A percentile compares a stretch with the other conserved stretches of the same genome.
These are phyloP conservation scores for Poa annua DNA, from an alignment of 176 grass and related monocot species.

Conservation along the genomic window DNA sequence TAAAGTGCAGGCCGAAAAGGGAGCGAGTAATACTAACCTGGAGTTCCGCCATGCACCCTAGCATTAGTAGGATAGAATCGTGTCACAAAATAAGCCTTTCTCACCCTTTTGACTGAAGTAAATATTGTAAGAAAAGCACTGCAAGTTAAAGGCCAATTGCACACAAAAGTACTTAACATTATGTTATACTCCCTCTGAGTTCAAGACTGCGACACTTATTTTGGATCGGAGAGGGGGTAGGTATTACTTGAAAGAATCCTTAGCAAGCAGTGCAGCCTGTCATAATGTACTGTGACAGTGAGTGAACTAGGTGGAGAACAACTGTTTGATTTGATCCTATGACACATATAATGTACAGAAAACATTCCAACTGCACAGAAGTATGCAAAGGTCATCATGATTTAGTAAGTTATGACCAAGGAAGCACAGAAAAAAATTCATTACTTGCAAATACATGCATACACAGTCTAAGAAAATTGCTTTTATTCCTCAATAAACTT, in stretches of 20 bases:
- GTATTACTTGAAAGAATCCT: not conserved
- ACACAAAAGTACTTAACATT: not conserved
- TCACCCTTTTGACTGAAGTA: not conserved
- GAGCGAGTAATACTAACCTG: not conserved
- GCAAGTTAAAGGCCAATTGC: not conserved
- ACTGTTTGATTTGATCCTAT: not conserved
- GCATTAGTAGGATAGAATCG: not conserved
- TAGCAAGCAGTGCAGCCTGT: not conserved
- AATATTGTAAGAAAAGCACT: not conserved
- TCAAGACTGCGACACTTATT: too few species aligned
- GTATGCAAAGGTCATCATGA: not conserved
- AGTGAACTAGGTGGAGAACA: not conserved
- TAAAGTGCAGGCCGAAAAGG: not conserved
- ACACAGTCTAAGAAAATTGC: not conserved
- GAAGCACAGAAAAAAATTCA: not conserved
- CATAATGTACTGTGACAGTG: not conserved
- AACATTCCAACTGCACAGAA: not conserved
- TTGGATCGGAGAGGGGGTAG: too few species aligned
- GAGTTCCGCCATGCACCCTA: not conserved
- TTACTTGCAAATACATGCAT: not conserved
- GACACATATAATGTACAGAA: not conserved
- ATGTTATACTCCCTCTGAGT: too few species aligned
- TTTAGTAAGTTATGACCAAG: not conserved
- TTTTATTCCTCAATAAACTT: slow-evolving; percentile 40
- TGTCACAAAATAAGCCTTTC: not conserved